Percentiles rank a stretch among this genome's conserved stretches.
Evolutionary conservation across 768 basidiomycete species (phyloP).

Genomic region (Tulasnella sp.): DNA sequence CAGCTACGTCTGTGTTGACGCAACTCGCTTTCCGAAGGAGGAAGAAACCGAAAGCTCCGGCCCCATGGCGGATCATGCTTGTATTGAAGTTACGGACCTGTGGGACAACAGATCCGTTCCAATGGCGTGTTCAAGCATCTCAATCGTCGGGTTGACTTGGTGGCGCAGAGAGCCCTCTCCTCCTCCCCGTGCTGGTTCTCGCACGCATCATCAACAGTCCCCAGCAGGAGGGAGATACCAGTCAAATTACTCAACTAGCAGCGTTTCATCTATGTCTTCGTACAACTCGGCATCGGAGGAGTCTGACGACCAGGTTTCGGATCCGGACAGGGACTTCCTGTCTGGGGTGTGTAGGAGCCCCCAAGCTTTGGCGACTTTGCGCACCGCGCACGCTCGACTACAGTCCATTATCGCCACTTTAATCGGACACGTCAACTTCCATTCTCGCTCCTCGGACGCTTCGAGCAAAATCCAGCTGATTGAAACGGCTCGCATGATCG

Average conservation of each 20-base stretch:
- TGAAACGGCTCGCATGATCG: slow-evolving; percentile 90
- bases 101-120: too few species aligned
- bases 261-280: slow-evolving; percentile 62
- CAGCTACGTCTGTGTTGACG: too few species aligned
- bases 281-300: slow-evolving; percentile 18
- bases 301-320: slow-evolving; percentile 50
- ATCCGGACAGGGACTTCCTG: slow-evolving; percentile 60
- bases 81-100: too few species aligned
- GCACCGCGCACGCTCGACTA: slow-evolving; percentile 83
- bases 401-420: slow-evolving; percentile 94
- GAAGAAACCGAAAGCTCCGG: too few species aligned
- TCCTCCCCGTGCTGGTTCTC: too few species aligned
- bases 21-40: too few species aligned
- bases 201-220: too few species aligned
- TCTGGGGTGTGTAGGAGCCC: slow-evolving; percentile 65
- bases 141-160: too few species aligned
- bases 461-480: slow-evolving; percentile 91
- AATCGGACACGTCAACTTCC: slow-evolving; percentile 93
- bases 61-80: too few species aligned
- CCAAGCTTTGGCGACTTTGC: slow-evolving; percentile 71
- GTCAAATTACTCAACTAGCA: slow-evolving; percentile 76
- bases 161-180: too few species aligned
- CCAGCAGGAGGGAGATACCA: too few species aligned
- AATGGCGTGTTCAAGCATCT: too few species aligned
- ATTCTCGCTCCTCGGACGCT: slow-evolving; percentile 84